These are phyloP conservation scores for Thozetella sp. DNA, from an alignment of 495 filamentous ascomycete species.

Conservation along the genomic window DNA sequence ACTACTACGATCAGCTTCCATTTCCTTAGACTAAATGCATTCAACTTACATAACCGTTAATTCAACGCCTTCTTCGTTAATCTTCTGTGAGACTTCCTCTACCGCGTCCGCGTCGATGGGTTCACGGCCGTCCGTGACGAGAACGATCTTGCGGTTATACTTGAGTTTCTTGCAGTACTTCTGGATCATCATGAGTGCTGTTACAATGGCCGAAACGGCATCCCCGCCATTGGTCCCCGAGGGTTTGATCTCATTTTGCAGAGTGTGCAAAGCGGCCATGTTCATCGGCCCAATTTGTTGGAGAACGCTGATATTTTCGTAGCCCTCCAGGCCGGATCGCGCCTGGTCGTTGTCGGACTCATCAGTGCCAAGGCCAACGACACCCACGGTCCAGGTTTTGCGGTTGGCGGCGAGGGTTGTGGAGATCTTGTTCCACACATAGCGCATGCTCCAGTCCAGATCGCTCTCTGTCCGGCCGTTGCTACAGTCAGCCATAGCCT, in stretches of 20 bases:
- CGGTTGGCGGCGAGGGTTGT: constrained; percentile 79
- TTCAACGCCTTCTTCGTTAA: constrained; percentile 76
- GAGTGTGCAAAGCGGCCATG: constrained; percentile 65
- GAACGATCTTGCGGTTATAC: constrained; percentile 77
- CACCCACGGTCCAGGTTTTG: constrained; percentile 78
- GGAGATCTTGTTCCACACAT: constrained; percentile 96
- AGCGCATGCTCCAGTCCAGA: constrained; percentile 87
- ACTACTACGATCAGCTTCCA: constrained; percentile 38
- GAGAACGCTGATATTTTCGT: constrained; percentile 76
- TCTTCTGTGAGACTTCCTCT: constrained; percentile 66
- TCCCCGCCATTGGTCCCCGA: constrained; percentile 64
- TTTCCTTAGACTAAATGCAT: background rate
- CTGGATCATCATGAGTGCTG: constrained; percentile 86
- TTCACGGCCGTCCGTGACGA: constrained; percentile 81
- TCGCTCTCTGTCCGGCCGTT: constrained; percentile 78
- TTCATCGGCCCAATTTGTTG: constrained; percentile 72
- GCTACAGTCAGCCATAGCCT: constrained; percentile 76
- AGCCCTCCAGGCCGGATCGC: constrained; percentile 58
- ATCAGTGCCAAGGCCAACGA: constrained; percentile 83
- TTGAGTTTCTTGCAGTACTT: constrained; percentile 85
- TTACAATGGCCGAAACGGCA: constrained; percentile 80
- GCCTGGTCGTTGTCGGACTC: constrained; percentile 70
- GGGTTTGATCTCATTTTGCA: constrained; percentile 69
- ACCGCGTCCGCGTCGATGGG: constrained; percentile 67
- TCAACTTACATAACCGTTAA: constrained; percentile 74